Base-by-base conservation (phyloP, 352 stramenopile species). In the Globisporangium camurandrum region DNA sequence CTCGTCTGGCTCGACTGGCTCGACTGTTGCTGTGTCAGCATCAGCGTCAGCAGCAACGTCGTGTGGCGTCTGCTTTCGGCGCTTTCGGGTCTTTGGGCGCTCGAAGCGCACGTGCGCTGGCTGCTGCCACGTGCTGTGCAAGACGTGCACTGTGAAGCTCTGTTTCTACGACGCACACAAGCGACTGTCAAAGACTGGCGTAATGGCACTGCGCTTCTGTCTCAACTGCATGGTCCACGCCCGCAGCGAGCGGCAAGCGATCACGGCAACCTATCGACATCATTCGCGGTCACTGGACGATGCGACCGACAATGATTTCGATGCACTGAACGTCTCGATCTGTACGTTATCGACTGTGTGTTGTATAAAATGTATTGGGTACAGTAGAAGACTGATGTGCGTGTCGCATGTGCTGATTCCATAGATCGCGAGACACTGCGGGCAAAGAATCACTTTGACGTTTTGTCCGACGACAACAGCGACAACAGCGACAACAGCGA, bases 91-190 rank as follows among this genome's bases (percentile, higher is more conserved):
- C 43, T 69, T 64, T n/a, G n/a, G n/a, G 23, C 60, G 64, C 22
- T 64, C 64, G 22, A 69, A 69, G 54, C 60, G 64, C 23, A 46
- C 49, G 45, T 72, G 64, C 46, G 48, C 56, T 5, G 60, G 57
- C 24, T 72, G 64, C 44, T 38, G 46, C 17, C 57, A 55, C 26
- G 57, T 53, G 8, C 50, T 60, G 20, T 72, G 64, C 57, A 72
- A 72, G 51, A 37, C 49, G 31, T 72, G 64, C 51, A 72, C 64
- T 6, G 34, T 48, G n/a, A 51, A 48, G 7, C 51, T 72, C 37
- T 58, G 50, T 34, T 69, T 72, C 42, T 62, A 67, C 12, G 64
- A 72, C 46, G 57, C 66, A 28, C 48, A 52, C 26, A 72, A 72
- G 51, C 42, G 65, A 51, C 56, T 56, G 30, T 69, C 64, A 0